Evolutionary conservation across 768 basidiomycete species (phyloP), one percentile per base, ranked within the genome.

Genomic region (Lactarius hengduanensis): DNA sequence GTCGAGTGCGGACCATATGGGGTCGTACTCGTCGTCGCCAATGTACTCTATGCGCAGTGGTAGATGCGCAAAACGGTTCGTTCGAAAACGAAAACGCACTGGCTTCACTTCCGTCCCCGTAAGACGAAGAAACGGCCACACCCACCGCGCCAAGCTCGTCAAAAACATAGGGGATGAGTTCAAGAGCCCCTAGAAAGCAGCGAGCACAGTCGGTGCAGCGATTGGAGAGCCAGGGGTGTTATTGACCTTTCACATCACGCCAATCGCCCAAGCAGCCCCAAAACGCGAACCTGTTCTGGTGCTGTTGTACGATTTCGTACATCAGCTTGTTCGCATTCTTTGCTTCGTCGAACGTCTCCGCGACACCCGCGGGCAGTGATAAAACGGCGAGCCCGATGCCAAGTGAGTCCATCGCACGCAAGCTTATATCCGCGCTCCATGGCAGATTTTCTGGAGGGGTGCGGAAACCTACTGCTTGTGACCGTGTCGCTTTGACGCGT

Each of bases 1-100:
- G 72, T 91, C 69, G 34, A 92, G 80, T 71, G 88, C 89, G n/a
- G 80, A 79, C 90, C 89, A 92, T 65, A 92, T 79, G 18, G 82
- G 79, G 61, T 88, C 84, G 68, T 85, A 92, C 11, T 71, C 68
- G 67, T 86, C 83, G 71, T 91, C 81, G 11, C 86, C 90, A 40
- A 91, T 73, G 74, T 90, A 91, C 63, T 75, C 89, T 91, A 59
- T 18, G 32, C n/a, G 58, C 20, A 26, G 55, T 34, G 40, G 55
- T 11, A 45, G 36, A 28, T 22, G 16, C 40, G 10, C 11, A 38
- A 38, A 38, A 38, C 11, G 34, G 34, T 34, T 34, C 34, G 36
- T 3, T 32, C 34, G 13, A 20, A 45, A 53, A 26, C 16, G 22
- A 50, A 38, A 16, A 69, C 80, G 68, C 71, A 90, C 89, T 85